A percentile compares a stretch with the other conserved stretches of the same genome.
These are phyloP conservation scores for Sphagnum contortum DNA, from an alignment of 225 moss, liverwort and hornwort species.

Conservation along the genomic window DNA sequence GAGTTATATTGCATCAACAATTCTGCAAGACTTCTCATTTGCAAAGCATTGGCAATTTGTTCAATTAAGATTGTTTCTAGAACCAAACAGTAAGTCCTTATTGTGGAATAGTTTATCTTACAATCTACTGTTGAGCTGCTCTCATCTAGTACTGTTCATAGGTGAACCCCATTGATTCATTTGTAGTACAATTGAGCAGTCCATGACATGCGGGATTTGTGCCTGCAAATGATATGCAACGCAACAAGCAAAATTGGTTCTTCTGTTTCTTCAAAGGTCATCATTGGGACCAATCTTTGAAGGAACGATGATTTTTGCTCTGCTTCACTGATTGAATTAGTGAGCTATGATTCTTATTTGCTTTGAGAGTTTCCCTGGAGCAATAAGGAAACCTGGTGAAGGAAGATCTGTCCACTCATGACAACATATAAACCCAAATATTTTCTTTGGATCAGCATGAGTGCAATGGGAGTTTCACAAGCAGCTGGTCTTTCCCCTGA, in stretches of 20 bases:
- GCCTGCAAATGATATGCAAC: neutral
- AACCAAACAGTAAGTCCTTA: too few species aligned
- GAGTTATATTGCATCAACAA: neutral
- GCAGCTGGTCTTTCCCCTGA: constrained; percentile 55
- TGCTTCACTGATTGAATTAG: too few species aligned
- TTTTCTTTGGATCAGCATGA: constrained; percentile 63
- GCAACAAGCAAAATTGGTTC: too few species aligned
- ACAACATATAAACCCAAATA: constrained; percentile 5
- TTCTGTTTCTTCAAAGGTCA: too few species aligned
- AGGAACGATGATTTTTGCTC: too few species aligned
- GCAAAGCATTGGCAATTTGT: neutral
- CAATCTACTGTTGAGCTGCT: constrained; percentile 17
- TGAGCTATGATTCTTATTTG: too few species aligned
- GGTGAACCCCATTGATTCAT: constrained; percentile 16
- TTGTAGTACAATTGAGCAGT: constrained; percentile 53
- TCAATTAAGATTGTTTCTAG: too few species aligned
- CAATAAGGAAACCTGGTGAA: neutral
- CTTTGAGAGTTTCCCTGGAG: neutral
- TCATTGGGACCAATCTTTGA: neutral
- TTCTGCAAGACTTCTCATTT: neutral
- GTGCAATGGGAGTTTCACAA: constrained; percentile 45
- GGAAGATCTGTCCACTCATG: neutral
- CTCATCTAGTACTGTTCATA: constrained; percentile 28
- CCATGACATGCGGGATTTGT: constrained; percentile 7
- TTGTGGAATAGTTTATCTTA: too few species aligned